phyloP scores from a whole-genome alignment of 306 rosid species.

The Trifolium repens region DNA sequence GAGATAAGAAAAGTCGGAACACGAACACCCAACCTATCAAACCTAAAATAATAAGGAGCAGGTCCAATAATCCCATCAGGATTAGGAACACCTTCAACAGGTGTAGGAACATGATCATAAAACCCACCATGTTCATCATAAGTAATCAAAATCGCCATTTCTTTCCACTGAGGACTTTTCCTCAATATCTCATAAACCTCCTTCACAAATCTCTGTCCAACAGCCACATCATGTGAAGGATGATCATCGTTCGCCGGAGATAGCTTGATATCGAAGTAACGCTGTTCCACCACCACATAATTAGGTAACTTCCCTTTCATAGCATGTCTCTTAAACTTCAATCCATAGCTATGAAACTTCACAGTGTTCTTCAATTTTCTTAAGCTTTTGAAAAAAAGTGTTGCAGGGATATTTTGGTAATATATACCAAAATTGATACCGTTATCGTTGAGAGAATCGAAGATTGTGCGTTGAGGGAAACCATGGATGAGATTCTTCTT shows the following conservation, averaged over 20 bases:
- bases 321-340: constrained; percentile 75
- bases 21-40: constrained; percentile 86
- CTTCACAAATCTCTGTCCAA: constrained; percentile 86
- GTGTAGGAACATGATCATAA: constrained; percentile 91
- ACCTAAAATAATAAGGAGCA: constrained; percentile 77
- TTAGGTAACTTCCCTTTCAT: constrained; percentile 77
- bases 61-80: constrained; percentile 88
- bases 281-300: constrained; percentile 84
- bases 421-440: constrained; percentile 69
- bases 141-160: constrained; percentile 80
- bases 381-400: constrained; percentile 72
- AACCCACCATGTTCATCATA: constrained; percentile 98
- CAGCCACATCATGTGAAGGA: constrained; percentile 93
- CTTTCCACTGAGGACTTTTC: constrained; percentile 93
- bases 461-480: constrained; percentile 84
- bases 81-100: constrained; percentile 75
- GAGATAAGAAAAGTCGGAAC: constrained; percentile 85
- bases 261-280: constrained; percentile 72
- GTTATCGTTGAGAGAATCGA: constrained; percentile 77
- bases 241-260: constrained; percentile 93
- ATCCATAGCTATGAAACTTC: constrained; percentile 61
- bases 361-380: constrained; percentile 58
- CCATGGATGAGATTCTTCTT: constrained; percentile 79
- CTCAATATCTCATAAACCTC: constrained; percentile 86
- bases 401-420: constrained; percentile 91